Evolutionary conservation across 305 asterid species (phyloP), one percentile per base, ranked within the genome.

Genomic region (Striga hermonthica): DNA sequence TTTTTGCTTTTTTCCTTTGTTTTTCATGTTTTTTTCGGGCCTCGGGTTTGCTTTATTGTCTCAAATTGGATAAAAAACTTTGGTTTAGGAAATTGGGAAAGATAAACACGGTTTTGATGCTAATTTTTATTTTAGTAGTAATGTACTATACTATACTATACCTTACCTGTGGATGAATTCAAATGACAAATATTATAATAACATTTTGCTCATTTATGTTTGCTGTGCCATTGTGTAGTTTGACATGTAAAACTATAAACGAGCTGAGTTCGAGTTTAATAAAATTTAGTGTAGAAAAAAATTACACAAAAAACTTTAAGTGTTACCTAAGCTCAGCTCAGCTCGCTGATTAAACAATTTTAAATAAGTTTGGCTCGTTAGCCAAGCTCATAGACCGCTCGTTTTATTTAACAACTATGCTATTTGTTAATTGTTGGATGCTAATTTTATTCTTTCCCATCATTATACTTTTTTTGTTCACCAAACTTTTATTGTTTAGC

Each of bases 21-120:
- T 22, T 72, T 67, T 47, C 72, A 70, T 52, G 76, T 74, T 75
- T 73, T 75, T 73, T 77, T 54, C 81, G 49, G 72, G 74, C 78
- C 79, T 85, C 81, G 86, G 75, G 85, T 80, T 81, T 75, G 79
- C 53, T 14, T 62, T 67, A 66, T 72, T 72, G 68, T 76, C 64
- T 71, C 74, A 68, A n/a, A 64, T 74, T 65, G 41, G 76, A 73
- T 76, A 66, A 75, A 75, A 71, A 77, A 69, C 64, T 60, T 74
- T 68, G 68, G 47, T 75, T 62, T 75, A 80, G 77, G 80, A 64
- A 77, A 55, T 74, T 67, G 81, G 64, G 50, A 73, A 74, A 79
- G 7, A 1, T 4, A 56, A 57, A 65, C 74, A 68, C 70, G 60
- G n/a, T 52, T 62, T 68, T 65, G 54, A 43, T 62, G 59, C 48